These are phyloP conservation scores for Panicum miliaceum DNA, from an alignment of 176 grass and related monocot species.

Conservation along the genomic window DNA sequence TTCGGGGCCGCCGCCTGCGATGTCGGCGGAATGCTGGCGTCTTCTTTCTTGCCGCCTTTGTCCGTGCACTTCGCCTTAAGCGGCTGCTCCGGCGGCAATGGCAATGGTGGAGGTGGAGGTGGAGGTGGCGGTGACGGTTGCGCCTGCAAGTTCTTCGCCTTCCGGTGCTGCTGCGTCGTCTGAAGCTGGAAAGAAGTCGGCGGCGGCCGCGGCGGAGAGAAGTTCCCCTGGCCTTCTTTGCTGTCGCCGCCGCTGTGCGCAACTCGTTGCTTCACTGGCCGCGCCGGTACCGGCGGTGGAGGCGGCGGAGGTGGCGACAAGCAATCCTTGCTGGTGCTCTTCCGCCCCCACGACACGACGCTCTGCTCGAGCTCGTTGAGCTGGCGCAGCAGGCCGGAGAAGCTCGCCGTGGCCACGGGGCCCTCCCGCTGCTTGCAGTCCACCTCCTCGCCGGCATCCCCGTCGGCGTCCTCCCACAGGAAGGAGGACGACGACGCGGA, in stretches of 20 bases:
- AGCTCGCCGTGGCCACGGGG: conserved; percentile 50
- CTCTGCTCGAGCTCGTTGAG: conserved; percentile 75
- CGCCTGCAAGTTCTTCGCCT: conserved; percentile 32
- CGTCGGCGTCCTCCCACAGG: conserved; percentile 39
- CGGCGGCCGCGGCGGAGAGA: conserved; percentile 23
- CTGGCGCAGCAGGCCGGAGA: conserved; percentile 66
- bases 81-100: conserved; percentile 2
- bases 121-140: no score
- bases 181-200: not conserved
- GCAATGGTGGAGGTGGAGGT: not conserved
- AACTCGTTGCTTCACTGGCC: not conserved
- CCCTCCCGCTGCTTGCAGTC: conserved; percentile 34
- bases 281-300: not conserved
- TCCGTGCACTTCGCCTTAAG: conserved; percentile 8
- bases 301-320: not conserved
- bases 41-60: not conserved
- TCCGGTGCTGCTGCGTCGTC: conserved; percentile 23
- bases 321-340: conserved; percentile 32
- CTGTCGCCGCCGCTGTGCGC: conserved; percentile 18
- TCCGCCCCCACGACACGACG: conserved; percentile 53
- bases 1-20: not conserved
- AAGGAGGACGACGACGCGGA: conserved; percentile 65
- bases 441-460: conserved; percentile 39
- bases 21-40: not conserved
- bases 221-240: conserved; percentile 33